A percentile compares a stretch with the other conserved stretches of the same genome.
These are phyloP conservation scores for Pichia paraexigua DNA, from an alignment of 805 yeast species.

Conservation along the genomic window DNA sequence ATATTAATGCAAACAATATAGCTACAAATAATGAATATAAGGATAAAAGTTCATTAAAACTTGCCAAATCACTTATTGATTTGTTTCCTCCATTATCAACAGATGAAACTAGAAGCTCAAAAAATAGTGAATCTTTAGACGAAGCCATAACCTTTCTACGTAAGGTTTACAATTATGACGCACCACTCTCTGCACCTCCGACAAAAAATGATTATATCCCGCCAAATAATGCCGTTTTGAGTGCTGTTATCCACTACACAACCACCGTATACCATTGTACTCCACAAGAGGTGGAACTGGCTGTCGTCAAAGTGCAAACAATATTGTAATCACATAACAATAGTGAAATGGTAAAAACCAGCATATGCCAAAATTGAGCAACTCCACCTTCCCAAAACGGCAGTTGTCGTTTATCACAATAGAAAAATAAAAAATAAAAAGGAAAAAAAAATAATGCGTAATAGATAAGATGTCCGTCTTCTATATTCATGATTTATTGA, in stretches of 20 bases:
- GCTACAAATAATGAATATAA: neutral
- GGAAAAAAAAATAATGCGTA: too few species aligned
- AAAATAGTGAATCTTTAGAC: neutral
- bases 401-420: neutral
- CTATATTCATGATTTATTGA: too few species aligned
- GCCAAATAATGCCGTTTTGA: neutral
- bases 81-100: neutral
- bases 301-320: neutral
- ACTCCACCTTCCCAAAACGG: neutral
- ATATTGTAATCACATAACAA: neutral
- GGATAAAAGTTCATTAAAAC: neutral
- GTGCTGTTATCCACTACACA: neutral
- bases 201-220: neutral
- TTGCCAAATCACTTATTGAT: constrained; percentile 4
- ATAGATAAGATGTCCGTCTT: too few species aligned
- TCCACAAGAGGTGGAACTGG: neutral
- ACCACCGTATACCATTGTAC: neutral
- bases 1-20: neutral
- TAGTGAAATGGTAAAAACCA: neutral
- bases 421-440: too few species aligned
- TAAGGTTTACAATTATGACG: neutral
- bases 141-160: neutral
- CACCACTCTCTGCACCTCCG: neutral
- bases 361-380: neutral
- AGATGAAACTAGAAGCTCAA: neutral